Evolutionary conservation across 176 grass and related monocot genomes (phyloP).

Genomic region (Cenchrus fungigraminus): DNA sequence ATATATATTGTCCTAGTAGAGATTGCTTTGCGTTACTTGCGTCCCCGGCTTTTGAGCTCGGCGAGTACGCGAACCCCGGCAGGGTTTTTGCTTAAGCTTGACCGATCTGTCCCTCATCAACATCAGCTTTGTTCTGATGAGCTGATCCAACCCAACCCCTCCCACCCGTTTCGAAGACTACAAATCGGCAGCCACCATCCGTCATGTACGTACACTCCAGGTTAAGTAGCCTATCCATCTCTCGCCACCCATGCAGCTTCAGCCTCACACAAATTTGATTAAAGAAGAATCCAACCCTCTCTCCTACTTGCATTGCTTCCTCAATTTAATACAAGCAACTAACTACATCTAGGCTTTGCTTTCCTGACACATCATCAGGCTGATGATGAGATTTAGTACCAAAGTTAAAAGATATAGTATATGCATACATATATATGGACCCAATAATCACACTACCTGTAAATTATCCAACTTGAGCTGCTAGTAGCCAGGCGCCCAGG

Average conservation of each 20-base stretch:
- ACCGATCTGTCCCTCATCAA: not conserved
- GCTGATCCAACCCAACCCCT: not conserved
- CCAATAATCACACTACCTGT: constrained; percentile 38
- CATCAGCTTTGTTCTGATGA: not conserved
- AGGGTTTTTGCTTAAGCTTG: constrained; percentile 11
- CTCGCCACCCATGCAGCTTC: constrained; percentile 21
- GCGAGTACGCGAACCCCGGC: not conserved
- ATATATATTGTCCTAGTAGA: not conserved
- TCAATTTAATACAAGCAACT: constrained; percentile 36
- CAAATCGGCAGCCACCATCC: constrained; percentile 26
- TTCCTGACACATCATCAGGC: constrained; percentile 37
- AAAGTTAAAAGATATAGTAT: not conserved
- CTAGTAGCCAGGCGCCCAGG: not conserved
- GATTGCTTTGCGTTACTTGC: not conserved
- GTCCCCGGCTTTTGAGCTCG: constrained; percentile 7
- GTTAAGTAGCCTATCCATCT: constrained; percentile 22
- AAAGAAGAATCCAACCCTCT: constrained; percentile 8
- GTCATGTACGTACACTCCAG: not conserved
- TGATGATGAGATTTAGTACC: constrained; percentile 3
- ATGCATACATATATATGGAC: not conserved
- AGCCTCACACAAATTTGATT: not conserved
- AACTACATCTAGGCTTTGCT: not conserved
- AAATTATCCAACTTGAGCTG: constrained; percentile 27
- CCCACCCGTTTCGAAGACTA: constrained; percentile 22
- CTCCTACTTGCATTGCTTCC: not conserved